These are phyloP conservation scores for Hymenoscyphus infarciens DNA, from an alignment of 2,329 filamentous ascomycete genomes.

Conservation along the genomic window DNA sequence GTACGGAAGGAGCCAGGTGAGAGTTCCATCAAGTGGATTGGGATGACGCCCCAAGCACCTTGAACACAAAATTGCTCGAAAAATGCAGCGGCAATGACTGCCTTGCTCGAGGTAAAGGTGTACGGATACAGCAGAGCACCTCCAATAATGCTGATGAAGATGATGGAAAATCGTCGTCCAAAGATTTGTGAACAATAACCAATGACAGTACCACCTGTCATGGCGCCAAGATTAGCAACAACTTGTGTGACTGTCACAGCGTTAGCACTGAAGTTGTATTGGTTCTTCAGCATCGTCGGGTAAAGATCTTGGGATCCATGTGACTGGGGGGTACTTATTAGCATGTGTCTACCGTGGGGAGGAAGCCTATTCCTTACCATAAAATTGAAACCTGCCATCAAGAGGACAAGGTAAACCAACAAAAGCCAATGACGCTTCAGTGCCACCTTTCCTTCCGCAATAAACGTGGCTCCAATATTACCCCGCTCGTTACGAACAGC, in stretches of 20 bases:
- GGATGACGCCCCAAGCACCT: conserved; percentile 72
- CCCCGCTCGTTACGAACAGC: conserved; percentile 57
- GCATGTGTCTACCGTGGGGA: conserved; percentile 39
- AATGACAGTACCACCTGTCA: conserved; percentile 60
- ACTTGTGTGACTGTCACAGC: conserved; percentile 66
- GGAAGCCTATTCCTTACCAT: conserved; percentile 65
- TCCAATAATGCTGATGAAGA: conserved; percentile 52
- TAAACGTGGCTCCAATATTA: conserved; percentile 63
- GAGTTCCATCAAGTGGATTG: conserved; percentile 71
- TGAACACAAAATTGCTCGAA: conserved; percentile 80
- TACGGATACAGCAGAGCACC: conserved; percentile 65
- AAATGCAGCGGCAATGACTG: conserved; percentile 75
- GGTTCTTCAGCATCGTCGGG: conserved; percentile 56
- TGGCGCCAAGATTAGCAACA: conserved; percentile 67
- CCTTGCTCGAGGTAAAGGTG: conserved; percentile 59
- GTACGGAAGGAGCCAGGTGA: conserved; percentile 68
- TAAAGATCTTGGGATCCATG: conserved; percentile 49
- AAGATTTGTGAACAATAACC: conserved; percentile 66
- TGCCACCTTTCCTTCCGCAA: conserved; percentile 74
- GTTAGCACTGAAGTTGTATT: conserved; percentile 43
- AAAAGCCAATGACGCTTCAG: conserved; percentile 77
- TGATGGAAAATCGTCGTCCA: conserved; percentile 65
- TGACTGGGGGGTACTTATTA: conserved; percentile 32
- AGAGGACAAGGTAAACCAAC: conserved; percentile 74
- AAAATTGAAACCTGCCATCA: conserved; percentile 92